phyloP scores from a whole-genome alignment of 495 filamentous ascomycete species.

The Hypomontagnella submonticulosa region DNA sequence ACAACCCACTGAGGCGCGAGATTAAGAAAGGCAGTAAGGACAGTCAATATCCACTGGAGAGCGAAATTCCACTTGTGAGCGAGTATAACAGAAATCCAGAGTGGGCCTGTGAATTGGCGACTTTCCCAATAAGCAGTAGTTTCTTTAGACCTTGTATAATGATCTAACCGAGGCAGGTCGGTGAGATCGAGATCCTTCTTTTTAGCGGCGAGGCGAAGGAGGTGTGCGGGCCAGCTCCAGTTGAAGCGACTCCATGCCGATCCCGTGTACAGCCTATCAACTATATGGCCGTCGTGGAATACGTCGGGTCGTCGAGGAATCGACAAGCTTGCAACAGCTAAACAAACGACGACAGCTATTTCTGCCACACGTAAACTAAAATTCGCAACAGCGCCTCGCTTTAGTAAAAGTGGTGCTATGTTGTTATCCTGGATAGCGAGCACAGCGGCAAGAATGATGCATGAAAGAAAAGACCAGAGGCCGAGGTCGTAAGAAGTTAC shows the following conservation, averaged over 20 bases:
- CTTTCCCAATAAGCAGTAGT: constrained; percentile 63
- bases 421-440: constrained; percentile 53
- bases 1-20: constrained; percentile 79
- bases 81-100: constrained; percentile 70
- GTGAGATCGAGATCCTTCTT: constrained; percentile 68
- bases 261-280: constrained; percentile 72
- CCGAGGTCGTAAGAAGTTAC: constrained; percentile 61
- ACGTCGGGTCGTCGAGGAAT: constrained; percentile 78
- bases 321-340: constrained; percentile 54
- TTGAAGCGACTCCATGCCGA: constrained; percentile 71
- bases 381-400: constrained; percentile 25
- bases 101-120: constrained; percentile 57
- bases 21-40: constrained; percentile 64
- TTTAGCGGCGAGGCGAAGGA: constrained; percentile 64
- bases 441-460: constrained; percentile 50
- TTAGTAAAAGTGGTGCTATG: constrained; percentile 47
- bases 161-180: constrained; percentile 68
- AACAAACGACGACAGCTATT: constrained; percentile 47
- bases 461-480: constrained; percentile 57
- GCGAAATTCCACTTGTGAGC: constrained; percentile 65
- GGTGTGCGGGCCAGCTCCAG: constrained; percentile 67
- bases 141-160: constrained; percentile 58
- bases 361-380: constrained; percentile 55
- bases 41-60: constrained; percentile 65
- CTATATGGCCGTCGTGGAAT: constrained; percentile 63